phyloP scores from a whole-genome alignment of 2,329 filamentous ascomycete genomes.

The Rhinocladiella similis region DNA sequence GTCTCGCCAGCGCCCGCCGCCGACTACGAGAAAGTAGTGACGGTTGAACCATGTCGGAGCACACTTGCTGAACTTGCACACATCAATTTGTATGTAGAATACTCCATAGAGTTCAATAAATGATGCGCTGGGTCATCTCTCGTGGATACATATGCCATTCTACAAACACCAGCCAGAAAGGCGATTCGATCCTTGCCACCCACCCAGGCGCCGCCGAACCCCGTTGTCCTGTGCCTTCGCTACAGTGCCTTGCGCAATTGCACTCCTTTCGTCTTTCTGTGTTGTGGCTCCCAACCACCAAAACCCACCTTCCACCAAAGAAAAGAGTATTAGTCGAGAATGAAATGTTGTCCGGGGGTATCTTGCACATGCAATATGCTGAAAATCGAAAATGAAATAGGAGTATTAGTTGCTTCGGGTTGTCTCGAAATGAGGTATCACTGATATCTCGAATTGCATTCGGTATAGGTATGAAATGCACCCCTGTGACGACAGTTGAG shows the following conservation, averaged over 20 bases:
- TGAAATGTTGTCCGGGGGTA: slow-evolving; percentile 14
- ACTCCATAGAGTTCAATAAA: not conserved
- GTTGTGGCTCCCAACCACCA: no score
- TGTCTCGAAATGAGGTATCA: not conserved
- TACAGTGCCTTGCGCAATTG: not conserved
- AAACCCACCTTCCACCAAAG: not conserved
- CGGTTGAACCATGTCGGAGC: not conserved
- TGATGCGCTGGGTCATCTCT: slow-evolving; percentile 9
- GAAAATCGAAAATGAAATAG: slow-evolving; percentile 6
- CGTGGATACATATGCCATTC: slow-evolving; percentile 19
- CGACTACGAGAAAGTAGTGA: no score
- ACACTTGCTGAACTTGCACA: not conserved
- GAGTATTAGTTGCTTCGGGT: not conserved
- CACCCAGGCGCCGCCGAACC: not conserved
- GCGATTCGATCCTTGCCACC: not conserved
- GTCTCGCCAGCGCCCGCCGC: no score
- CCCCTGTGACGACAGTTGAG: slow-evolving; percentile 21
- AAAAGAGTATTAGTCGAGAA: slow-evolving; percentile 14
- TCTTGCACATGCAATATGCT: slow-evolving; percentile 18
- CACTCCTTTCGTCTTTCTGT: not conserved
- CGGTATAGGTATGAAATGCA: no score
- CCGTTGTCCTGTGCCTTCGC: no score
- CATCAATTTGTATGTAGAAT: not conserved
- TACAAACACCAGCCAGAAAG: slow-evolving; percentile 12
- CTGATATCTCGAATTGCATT: no score